Evolutionary conservation across 331 rosid genomes (phyloP), one percentile per base, ranked within the genome.

Genomic region (Stylosanthes scabra): DNA sequence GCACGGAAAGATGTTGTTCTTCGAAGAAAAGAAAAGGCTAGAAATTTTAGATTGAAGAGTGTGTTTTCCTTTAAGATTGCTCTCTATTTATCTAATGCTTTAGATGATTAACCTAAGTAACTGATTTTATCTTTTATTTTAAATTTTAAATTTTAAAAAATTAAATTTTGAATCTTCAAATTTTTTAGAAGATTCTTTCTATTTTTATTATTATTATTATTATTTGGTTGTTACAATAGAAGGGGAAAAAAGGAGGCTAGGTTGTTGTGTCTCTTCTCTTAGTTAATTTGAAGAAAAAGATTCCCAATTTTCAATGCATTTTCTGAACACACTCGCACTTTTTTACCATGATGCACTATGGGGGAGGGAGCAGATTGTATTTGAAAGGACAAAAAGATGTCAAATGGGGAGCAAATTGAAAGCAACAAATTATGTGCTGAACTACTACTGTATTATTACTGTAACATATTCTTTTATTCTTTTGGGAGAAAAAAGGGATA

Each of bases 341-440:
- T 63, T 10, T 13, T 70, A 59, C 55, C 68, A 54, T 25, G 39
- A 57, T 68, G 44, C 58, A 25, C n/a, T 49, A 31, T 60, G 46
- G 47, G 82, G 74, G 63, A 66, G 44, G 56, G 45, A 15, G 50
- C 11, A 11, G 50, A 11, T 39, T 31, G 71, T 47, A 8, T 31
- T 31, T 8, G 25, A 51, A 59, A 34, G 41, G 28, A n/a, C 29
- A 7, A 9, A 14, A 41, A 44, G 16, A 11, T 40, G 28, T 66
- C 29, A 47, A 63, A 70, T 64, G 56, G 70, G 56, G 70, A 70
- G 39, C 41, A 46, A 39, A 68, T 4, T 12, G 10, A 75, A 15
- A 15, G 62, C 52, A 28, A 31, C 49, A 59, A 11, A 72, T 68
- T 40, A 72, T 58, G 71, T 61, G 78, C 27, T 70, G 59, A 65